Evolutionary conservation across 1,284 basidiomycete genomes (phyloP), one percentile per base, ranked within the genome.

Genomic region (Ceratorhiza oryzae-sativae): DNA sequence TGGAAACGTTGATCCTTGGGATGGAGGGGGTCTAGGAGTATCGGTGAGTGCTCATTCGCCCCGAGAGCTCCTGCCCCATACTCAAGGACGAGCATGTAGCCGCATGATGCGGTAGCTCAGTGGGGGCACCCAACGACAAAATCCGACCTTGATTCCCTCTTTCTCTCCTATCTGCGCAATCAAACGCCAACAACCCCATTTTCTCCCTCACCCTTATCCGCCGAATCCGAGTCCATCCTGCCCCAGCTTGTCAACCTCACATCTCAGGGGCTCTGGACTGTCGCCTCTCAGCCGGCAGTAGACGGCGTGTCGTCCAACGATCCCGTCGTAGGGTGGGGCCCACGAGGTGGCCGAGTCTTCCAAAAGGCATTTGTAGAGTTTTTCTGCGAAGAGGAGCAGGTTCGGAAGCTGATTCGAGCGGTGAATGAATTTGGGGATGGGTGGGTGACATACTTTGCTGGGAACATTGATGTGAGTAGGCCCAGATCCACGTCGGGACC

Each of bases 361-460:
- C 97, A 99, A 81, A 99, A 99, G 81, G 87, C 92, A 3, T 99
- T 98, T 79, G 95, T 98, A 5, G 97, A 99, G 81, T 97, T 98
- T 79, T 99, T 99, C 79, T 91, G 92, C 46, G 84, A 86, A 58
- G 77, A 82, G 72, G 80, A 84, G 20, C 89, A 91, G 75, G 87
- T 97, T 25, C 83, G 88, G 45, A 78, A 77, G 71, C 84, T 98
- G 45, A 87, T 90, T 78, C 78, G 82, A 72, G 86, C 83, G 75
- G 85, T 93, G 0, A 78, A 83, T 48, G 82, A 83, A 71, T 81
- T 83, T 15, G 89, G 88, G 0, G 79, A 84, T 25, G 89, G 88
- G 18, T 87, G 85, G 84, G 86, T 97, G 51, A 90, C 92, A 77
- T 95, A 90, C 80, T 95, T 95, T 80, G 95, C 97, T 0, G 91